Evolutionary conservation across 2,329 filamentous ascomycete species (phyloP).

Genomic region (Proliferodiscus dingleyae): DNA sequence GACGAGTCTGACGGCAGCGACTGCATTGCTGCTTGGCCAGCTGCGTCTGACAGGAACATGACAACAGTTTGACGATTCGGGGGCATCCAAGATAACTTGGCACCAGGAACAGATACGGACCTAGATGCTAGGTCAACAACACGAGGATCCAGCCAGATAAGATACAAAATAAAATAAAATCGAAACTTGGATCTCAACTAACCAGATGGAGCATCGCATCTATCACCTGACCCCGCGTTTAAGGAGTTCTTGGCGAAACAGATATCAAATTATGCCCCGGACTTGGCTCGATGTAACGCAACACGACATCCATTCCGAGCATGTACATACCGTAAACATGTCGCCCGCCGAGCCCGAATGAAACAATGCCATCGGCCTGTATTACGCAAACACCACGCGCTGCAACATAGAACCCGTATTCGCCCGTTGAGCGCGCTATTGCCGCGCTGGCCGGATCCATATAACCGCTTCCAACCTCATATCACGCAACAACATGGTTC

Average conservation of each 20-base stretch:
- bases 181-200: too few species aligned
- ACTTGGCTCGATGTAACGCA: not conserved
- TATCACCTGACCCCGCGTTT: not conserved
- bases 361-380: not conserved
- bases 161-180: too few species aligned
- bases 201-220: too few species aligned
- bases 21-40: too few species aligned
- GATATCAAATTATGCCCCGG: not conserved
- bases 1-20: not conserved
- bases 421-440: not conserved
- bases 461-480: conserved; percentile 2
- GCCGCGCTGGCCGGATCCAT: not conserved
- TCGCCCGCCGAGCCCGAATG: not conserved
- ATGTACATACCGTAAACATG: not conserved
- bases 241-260: not conserved
- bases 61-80: not conserved
- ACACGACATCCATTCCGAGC: not conserved
- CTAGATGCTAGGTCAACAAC: not conserved
- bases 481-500: conserved; percentile 32
- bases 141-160: not conserved
- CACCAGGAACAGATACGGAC: not conserved
- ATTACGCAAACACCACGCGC: not conserved
- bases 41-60: not conserved
- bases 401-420: not conserved
- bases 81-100: not conserved